phyloP scores from a whole-genome alignment of 371 early-diverging fungal genomes.

The Catenaria anguillulae region DNA sequence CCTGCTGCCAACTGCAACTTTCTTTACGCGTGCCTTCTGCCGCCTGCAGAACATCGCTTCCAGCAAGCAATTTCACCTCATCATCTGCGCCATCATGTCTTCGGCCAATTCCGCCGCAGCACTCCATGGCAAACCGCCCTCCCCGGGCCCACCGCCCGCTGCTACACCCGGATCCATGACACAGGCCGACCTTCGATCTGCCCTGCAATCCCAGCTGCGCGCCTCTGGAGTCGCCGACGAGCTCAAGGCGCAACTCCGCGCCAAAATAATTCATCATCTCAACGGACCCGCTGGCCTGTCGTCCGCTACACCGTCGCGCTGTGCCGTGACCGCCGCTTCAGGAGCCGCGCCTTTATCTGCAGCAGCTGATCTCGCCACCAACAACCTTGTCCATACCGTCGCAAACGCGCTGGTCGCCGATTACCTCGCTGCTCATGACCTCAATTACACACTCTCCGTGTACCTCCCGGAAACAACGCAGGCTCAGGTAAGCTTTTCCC shows the following conservation, averaged over 20 bases:
- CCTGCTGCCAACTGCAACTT: too few species aligned
- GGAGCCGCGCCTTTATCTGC: background rate
- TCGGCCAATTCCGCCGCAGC: too few species aligned
- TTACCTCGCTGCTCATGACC: background rate
- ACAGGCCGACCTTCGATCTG: background rate
- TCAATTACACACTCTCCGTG: background rate
- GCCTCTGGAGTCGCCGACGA: background rate
- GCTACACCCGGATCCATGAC: too few species aligned
- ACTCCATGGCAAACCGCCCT: too few species aligned
- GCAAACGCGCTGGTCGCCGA: background rate
- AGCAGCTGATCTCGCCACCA: background rate
- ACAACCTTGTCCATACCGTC: background rate
- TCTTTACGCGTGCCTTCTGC: too few species aligned
- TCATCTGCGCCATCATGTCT: too few species aligned
- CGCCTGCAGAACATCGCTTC: too few species aligned
- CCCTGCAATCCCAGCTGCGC: background rate
- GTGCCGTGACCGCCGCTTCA: background rate
- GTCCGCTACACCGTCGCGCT: too few species aligned
- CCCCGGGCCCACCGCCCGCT: too few species aligned
- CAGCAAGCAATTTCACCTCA: too few species aligned
- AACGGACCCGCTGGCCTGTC: too few species aligned
- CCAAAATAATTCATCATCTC: background rate
- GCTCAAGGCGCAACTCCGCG: background rate
- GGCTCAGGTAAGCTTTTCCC: background rate
- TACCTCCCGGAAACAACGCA: background rate